These are phyloP conservation scores for Geosmithia flava DNA, from an alignment of 2,329 filamentous ascomycete genomes.

Conservation along the genomic window DNA sequence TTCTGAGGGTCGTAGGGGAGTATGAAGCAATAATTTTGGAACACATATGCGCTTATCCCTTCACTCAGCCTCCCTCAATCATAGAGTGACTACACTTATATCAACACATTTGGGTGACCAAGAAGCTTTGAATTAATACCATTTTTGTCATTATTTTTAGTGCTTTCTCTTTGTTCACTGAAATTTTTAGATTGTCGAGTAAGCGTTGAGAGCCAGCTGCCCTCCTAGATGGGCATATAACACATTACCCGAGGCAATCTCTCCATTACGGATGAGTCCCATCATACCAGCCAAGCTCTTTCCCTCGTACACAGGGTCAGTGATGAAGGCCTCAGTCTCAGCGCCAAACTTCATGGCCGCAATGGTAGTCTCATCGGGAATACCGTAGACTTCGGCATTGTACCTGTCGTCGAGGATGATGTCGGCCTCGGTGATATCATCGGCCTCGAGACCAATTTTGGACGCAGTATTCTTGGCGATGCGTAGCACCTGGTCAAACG, in stretches of 20 bases:
- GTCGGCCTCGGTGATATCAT: constrained; percentile 49
- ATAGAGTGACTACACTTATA: too few species aligned
- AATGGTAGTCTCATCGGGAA: constrained; percentile 52
- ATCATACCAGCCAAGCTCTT: constrained; percentile 65
- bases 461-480: constrained; percentile 52
- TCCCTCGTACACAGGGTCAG: constrained; percentile 65
- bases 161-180: not conserved
- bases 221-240: constrained; percentile 62
- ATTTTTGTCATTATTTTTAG: not conserved
- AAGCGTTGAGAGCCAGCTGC: constrained; percentile 58
- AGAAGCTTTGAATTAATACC: not conserved
- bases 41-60: too few species aligned
- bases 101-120: too few species aligned
- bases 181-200: constrained; percentile 24
- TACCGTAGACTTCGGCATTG: constrained; percentile 55
- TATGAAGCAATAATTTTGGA: not conserved
- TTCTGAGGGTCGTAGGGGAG: not conserved
- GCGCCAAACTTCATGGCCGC: constrained; percentile 59
- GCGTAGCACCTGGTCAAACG: constrained; percentile 50
- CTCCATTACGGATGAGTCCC: constrained; percentile 49
- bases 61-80: too few species aligned
- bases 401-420: constrained; percentile 49
- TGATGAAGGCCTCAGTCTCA: constrained; percentile 58
- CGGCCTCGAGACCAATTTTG: constrained; percentile 47
- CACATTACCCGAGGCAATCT: constrained; percentile 52